Conservation (phyloP, 345 rosid species). For the Gossypium thurberi region DNA sequence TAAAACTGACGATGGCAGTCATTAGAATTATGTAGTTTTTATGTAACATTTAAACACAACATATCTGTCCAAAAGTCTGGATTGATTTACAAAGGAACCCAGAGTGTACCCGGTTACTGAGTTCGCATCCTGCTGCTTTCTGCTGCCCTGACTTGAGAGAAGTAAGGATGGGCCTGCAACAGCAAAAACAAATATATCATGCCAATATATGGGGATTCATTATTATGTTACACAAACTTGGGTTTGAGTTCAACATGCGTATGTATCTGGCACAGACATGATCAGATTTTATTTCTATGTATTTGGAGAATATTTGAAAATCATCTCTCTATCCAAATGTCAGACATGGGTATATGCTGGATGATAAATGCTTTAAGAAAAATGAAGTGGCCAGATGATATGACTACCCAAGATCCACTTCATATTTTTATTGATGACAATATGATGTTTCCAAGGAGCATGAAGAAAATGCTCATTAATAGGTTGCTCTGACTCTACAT, state of each 20-base stretch:
- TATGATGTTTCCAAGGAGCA: background rate
- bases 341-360: background rate
- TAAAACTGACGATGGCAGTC: background rate
- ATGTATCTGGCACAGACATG: background rate
- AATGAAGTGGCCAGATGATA: background rate
- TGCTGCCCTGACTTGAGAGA: constrained; percentile 92
- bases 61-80: background rate
- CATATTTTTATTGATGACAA: background rate
- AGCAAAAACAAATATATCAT: background rate
- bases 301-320: background rate
- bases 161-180: constrained; percentile 69
- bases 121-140: constrained; percentile 80
- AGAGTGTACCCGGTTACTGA: constrained; percentile 21
- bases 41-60: constrained; percentile 1
- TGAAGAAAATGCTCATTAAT: background rate
- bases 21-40: background rate
- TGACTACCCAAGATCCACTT: background rate
- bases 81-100: constrained; percentile 3
- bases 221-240: background rate
- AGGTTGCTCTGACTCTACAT: background rate
- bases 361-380: background rate
- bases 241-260: background rate
- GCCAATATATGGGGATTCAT: background rate
- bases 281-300: background rate
- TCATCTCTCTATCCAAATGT: background rate